Percentiles rank a stretch among this genome's conserved stretches.
phyloP scores from a whole-genome alignment of 768 basidiomycete genomes.

The Suillus variegatus region DNA sequence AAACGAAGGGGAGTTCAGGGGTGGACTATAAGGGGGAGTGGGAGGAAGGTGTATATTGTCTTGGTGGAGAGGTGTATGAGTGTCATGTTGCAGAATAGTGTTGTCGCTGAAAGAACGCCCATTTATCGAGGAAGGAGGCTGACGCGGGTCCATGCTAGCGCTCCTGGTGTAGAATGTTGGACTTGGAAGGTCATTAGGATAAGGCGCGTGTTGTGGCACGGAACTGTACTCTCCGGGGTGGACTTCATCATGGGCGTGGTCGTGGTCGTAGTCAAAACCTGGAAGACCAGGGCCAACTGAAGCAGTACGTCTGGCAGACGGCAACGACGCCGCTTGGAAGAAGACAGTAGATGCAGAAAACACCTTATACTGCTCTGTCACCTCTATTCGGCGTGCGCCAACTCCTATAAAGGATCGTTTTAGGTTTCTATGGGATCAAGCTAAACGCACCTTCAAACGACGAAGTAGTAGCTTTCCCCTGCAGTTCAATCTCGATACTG shows the following conservation, averaged over 20 bases:
- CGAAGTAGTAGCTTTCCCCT: conserved; percentile 64
- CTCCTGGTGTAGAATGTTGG: conserved; percentile 1
- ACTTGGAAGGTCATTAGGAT: not conserved
- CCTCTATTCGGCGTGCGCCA: conserved; percentile 71
- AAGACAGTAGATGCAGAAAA: conserved; percentile 72
- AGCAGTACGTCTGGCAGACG: conserved; percentile 24
- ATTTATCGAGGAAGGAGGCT: not conserved
- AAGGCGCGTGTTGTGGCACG: not conserved
- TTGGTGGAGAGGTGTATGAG: not conserved
- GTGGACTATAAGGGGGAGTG: conserved; percentile 33
- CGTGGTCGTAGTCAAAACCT: conserved; percentile 6
- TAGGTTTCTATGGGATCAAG: conserved; percentile 16
- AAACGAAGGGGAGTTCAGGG: conserved; percentile 7
- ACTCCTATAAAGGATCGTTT: conserved; percentile 38
- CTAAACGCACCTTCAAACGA: conserved; percentile 84
- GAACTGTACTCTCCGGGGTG: not conserved
- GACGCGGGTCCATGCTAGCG: conserved; percentile 7
- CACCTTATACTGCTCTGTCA: conserved; percentile 72
- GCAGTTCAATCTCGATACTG: conserved; percentile 79
- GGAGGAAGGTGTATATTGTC: conserved; percentile 16
- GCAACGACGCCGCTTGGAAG: conserved; percentile 63
- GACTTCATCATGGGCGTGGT: conserved; percentile 5
- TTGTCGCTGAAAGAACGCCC: conserved; percentile 9
- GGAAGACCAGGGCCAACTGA: conserved; percentile 27
- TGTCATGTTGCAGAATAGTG: conserved; percentile 10